Evolutionary conservation across 164 flowering plant genomes (phyloP).

Genomic region (Litsea cubeba): DNA sequence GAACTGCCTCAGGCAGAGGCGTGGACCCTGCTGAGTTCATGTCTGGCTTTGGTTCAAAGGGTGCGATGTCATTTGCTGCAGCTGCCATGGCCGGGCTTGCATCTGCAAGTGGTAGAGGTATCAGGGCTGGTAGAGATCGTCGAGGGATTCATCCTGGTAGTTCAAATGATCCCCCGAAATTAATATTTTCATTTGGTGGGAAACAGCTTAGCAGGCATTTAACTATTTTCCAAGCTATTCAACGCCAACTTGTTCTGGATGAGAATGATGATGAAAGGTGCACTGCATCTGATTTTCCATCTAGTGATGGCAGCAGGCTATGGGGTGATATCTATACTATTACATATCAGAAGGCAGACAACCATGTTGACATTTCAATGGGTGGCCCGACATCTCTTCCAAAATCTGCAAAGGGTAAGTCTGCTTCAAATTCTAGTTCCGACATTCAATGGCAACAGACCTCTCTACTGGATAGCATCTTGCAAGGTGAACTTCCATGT

Average conservation of each 20-base stretch:
- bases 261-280: constrained; percentile 82
- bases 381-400: constrained; percentile 45
- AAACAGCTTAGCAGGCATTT: constrained; percentile 82
- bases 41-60: constrained; percentile 70
- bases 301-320: constrained; percentile 82
- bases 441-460: constrained; percentile 42
- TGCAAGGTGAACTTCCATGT: constrained; percentile 91
- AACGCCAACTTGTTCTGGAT: constrained; percentile 80
- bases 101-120: constrained; percentile 71
- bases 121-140: constrained; percentile 75
- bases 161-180: constrained; percentile 69
- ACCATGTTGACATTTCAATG: constrained; percentile 46
- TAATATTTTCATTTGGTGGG: constrained; percentile 77
- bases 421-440: constrained; percentile 40
- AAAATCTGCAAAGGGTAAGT: constrained; percentile 50
- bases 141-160: constrained; percentile 59
- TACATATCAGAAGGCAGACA: constrained; percentile 78
- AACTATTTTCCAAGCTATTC: constrained; percentile 92
- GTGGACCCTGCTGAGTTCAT: constrained; percentile 56
- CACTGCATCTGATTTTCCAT: constrained; percentile 54
- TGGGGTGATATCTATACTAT: constrained; percentile 89
- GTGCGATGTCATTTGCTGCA: constrained; percentile 95
- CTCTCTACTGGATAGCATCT: constrained; percentile 87
- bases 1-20: constrained; percentile 44
- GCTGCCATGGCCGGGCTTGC: constrained; percentile 97